A percentile compares a stretch with the other conserved stretches of the same genome.
Evolutionary conservation across 306 rosid genomes (phyloP).

Genomic region (Dryas drummondii): DNA sequence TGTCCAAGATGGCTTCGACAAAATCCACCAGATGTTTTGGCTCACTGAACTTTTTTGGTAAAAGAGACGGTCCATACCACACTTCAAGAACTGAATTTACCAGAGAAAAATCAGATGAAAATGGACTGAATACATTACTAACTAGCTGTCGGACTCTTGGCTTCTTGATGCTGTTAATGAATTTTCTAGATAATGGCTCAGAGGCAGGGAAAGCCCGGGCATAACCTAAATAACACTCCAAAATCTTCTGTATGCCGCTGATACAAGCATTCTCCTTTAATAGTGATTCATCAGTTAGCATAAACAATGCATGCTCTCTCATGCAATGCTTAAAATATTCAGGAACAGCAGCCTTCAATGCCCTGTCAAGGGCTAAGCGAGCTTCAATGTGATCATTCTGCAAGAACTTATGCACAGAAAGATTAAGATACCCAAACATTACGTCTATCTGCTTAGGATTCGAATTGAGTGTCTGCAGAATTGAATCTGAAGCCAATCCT

Average conservation of each 20-base stretch:
- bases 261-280: slow-evolving; percentile 45
- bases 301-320: slow-evolving; percentile 61
- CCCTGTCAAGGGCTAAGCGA: slow-evolving; percentile 55
- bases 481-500: slow-evolving; percentile 39
- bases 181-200: slow-evolving; percentile 61
- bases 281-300: slow-evolving; percentile 54
- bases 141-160: slow-evolving; percentile 71
- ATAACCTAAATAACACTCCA: slow-evolving; percentile 52
- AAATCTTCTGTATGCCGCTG: slow-evolving; percentile 52
- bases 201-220: slow-evolving; percentile 38
- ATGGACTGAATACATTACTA: slow-evolving; percentile 49
- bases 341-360: slow-evolving; percentile 52
- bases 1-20: slow-evolving; percentile 73
- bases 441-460: slow-evolving; percentile 50
- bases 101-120: slow-evolving; percentile 60
- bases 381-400: slow-evolving; percentile 64
- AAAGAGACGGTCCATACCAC: slow-evolving; percentile 76
- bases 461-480: slow-evolving; percentile 29
- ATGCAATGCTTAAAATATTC: slow-evolving; percentile 51
- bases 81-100: slow-evolving; percentile 67
- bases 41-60: slow-evolving; percentile 51
- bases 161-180: slow-evolving; percentile 59
- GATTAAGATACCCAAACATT: slow-evolving; percentile 79
- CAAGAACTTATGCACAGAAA: slow-evolving; percentile 51
- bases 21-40: slow-evolving; percentile 77